These are phyloP conservation scores for Coemansia sp. DNA, from an alignment of 192 early-diverging fungal genomes.

Conservation along the genomic window DNA sequence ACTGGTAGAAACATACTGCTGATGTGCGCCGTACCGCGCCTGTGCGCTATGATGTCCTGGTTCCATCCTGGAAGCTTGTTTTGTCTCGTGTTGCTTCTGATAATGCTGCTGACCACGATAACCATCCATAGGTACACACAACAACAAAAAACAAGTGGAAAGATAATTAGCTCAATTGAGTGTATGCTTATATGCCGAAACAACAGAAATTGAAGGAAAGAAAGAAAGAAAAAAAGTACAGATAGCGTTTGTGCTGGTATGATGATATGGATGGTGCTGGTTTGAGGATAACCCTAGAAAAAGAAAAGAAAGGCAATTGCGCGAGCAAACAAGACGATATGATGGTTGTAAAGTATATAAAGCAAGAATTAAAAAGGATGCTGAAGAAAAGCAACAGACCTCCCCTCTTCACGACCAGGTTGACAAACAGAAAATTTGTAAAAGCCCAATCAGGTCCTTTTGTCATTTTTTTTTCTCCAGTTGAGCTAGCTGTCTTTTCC, in stretches of 20 bases:
- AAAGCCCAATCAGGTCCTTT: background rate
- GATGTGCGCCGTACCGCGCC: background rate
- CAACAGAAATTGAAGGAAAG: too few relatives aligned
- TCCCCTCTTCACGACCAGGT: too few relatives aligned
- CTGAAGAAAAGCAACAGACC: too few relatives aligned
- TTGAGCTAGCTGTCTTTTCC: background rate
- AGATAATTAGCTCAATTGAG: background rate
- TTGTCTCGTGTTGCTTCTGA: conserved; percentile 1
- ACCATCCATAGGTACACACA: background rate
- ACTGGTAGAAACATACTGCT: background rate
- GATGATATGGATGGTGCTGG: background rate
- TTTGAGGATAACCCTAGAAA: background rate
- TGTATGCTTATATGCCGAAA: too few relatives aligned
- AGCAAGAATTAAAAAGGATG: too few relatives aligned
- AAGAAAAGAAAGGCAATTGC: too few relatives aligned
- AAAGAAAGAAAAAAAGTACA: conserved; percentile 4
- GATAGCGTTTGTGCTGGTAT: background rate
- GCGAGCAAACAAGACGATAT: too few relatives aligned
- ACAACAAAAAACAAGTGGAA: background rate
- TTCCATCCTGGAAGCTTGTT: background rate
- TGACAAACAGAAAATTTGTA: too few relatives aligned
- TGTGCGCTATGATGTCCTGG: conserved; percentile 5
- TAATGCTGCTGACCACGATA: conserved; percentile 3
- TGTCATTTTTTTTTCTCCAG: background rate
- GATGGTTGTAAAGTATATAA: too few relatives aligned